Evolutionary conservation across 306 rosid genomes (phyloP), one percentile per base, ranked within the genome.

Genomic region (Cajanus cajan): DNA sequence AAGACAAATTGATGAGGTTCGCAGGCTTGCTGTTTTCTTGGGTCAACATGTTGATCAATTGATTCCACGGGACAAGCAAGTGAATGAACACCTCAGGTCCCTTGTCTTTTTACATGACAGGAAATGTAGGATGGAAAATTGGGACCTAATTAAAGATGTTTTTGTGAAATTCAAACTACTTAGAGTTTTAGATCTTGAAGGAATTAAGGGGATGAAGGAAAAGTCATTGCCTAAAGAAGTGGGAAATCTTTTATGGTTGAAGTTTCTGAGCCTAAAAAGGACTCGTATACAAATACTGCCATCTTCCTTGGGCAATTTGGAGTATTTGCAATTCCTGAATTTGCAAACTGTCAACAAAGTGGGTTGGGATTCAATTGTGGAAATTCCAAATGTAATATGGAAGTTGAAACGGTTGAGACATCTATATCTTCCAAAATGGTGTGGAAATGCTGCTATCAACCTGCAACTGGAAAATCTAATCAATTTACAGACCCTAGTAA

Each of bases 361-460:
- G 14, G 55, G 61, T 0, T 52, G 62, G 82, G 74, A 84, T 57
- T 84, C 86, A 25, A 70, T 88, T 4, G 84, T 87, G 8, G 83
- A 77, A 62, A 74, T 90, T 67, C 86, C 87, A 7, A 71, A 74
- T 22, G 80, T 74, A 7, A 8, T 86, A 57, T 71, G 76, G 74
- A 84, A 80, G 62, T 50, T 87, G 83, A 66, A 80, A 44, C 58
- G 74, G 13, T 65, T 90, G 85, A 87, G 89, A 51, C 94, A 86
- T 90, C 51, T 90, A 22, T 90, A 90, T 84, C 87, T 90, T 54
- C 91, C 91, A 0, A 73, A 82, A 28, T 87, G 89, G 87, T 87
- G 87, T 57, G 73, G 78, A 12, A 68, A 77, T 82, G 58, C 6
- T 16, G 19, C 63, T 16, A 59, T 40, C 22, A 54, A 43, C 31